Evolutionary conservation across 805 yeast species (phyloP).

Genomic region (Myxozyma nipponensis): DNA sequence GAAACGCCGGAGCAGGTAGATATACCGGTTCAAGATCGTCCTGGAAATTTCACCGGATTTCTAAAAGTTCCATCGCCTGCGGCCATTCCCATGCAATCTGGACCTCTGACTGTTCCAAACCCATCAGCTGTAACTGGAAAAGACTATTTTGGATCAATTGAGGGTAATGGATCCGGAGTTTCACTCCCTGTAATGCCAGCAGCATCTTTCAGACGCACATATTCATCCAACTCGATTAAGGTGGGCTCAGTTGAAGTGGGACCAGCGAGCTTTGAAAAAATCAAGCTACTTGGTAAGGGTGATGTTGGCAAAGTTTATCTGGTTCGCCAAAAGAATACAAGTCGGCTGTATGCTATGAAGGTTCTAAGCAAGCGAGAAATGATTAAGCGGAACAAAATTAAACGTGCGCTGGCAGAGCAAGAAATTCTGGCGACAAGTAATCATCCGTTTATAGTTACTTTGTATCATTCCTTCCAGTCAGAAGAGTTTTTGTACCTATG

Average conservation of each 20-base stretch:
- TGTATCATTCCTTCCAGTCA: slow-evolving; percentile 94
- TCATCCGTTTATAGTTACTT: slow-evolving; percentile 95
- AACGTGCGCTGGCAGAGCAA: slow-evolving; percentile 93
- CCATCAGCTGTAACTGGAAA: neutral
- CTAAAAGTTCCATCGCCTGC: slow-evolving; percentile 9
- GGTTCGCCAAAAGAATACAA: slow-evolving; percentile 75
- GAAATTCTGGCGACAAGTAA: slow-evolving; percentile 92
- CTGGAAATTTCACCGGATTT: neutral
- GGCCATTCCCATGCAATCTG: slow-evolving; percentile 2
- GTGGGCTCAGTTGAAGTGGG: slow-evolving; percentile 74
- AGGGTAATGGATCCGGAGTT: neutral
- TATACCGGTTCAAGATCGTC: slow-evolving; percentile 1
- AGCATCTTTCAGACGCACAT: slow-evolving; percentile 46
- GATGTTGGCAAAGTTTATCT: slow-evolving; percentile 96
- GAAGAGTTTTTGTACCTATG: slow-evolving; percentile 87
- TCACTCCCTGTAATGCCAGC: slow-evolving; percentile 12
- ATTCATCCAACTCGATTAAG: slow-evolving; percentile 71
- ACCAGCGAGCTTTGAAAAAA: slow-evolving; percentile 82
- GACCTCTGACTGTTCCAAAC: slow-evolving; percentile 16
- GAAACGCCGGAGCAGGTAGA: neutral
- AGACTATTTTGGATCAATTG: slow-evolving; percentile 13
- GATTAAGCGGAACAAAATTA: slow-evolving; percentile 91
- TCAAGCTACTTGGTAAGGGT: slow-evolving; percentile 89
- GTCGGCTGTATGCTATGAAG: slow-evolving; percentile 85
- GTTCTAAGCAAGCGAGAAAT: slow-evolving; percentile 85